phyloP scores from a whole-genome alignment of 306 rosid genomes.

The Gastrolobium bilobum region DNA sequence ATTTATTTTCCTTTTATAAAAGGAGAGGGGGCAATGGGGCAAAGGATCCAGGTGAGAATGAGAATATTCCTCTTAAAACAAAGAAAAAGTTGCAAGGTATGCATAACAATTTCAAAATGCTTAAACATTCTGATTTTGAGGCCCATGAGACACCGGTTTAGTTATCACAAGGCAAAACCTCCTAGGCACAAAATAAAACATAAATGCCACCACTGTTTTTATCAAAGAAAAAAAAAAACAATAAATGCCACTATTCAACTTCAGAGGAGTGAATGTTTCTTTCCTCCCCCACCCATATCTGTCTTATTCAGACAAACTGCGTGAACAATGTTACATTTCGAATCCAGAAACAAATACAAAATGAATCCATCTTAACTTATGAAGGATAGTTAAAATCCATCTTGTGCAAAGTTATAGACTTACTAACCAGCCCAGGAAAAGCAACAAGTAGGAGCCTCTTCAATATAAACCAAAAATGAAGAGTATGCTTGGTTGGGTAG shows the following conservation, averaged over 20 bases:
- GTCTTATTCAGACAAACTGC: constrained; percentile 9
- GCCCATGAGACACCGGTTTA: constrained; percentile 7
- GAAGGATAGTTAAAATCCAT: constrained; percentile 23
- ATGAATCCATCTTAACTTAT: constrained; percentile 9
- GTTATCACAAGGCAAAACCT: constrained; percentile 27
- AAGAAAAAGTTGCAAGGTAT: not conserved
- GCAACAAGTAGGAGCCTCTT: constrained; percentile 13
- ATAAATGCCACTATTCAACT: constrained; percentile 17
- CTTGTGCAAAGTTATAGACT: not conserved
- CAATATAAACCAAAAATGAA: constrained; percentile 11
- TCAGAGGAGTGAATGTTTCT: constrained; percentile 5
- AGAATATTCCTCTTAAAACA: constrained; percentile 16
- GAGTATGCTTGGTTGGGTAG: constrained; percentile 14
- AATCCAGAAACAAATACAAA: constrained; percentile 24
- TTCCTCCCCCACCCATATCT: not conserved
- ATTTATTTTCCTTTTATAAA: not conserved
- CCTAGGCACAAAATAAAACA: not conserved
- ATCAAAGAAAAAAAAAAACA: not conserved
- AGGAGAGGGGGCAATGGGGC: not conserved
- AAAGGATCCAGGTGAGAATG: constrained; percentile 2
- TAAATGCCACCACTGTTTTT: constrained; percentile 16
- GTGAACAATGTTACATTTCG: not conserved
- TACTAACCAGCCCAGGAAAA: constrained; percentile 32
- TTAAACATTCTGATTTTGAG: constrained; percentile 25
- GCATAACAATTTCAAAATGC: not conserved